Evolutionary conservation across 352 stramenopile species (phyloP), one percentile per base, ranked within the genome.

Genomic region (Ophiocytium majus): DNA sequence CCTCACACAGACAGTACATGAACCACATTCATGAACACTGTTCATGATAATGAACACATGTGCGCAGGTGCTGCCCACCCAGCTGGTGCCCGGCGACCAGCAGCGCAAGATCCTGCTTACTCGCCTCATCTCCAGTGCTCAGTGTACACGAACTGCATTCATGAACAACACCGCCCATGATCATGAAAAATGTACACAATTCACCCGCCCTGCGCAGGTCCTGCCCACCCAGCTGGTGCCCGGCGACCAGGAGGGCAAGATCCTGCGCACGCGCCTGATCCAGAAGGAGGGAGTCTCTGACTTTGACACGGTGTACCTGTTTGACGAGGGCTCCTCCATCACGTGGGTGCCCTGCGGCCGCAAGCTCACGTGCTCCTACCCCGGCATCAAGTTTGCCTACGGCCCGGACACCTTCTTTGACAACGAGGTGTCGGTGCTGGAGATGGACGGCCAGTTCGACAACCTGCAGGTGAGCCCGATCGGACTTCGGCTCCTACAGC

Each of bases 361-460:
- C 71, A 94, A 95, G 89, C 86, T 90, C 35, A 90, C 88, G 37
- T 92, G 90, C 83, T 93, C 92, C 80, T 92, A 89, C 75, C 92
- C 92, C 78, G 92, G 93, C 90, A 93, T 95, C 82, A 94, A 94
- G 91, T 90, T 95, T 83, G 89, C 91, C n/a, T 95, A 93, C 86
- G 91, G 90, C 86, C 89, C 91, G 78, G 92, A 94, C 88, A 80
- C 91, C 57, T 94, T 92, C 89, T 92, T 92, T 80, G 92, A 91
- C 89, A 92, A 92, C 75, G 89, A 93, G 74, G 91, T 91, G 33
- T 89, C 90, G 57, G 92, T 95, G 74, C 83, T 95, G 66, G 91
- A 94, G 85, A 94, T 95, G 92, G 93, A 95, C 89, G 93, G 92
- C 88, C 90, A 89, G 89, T 95, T 95, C 85, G 92, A 94, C 91